Evolutionary conservation across 495 filamentous ascomycete genomes (phyloP).

Genomic region (Lasiosphaeriaceae sp.): DNA sequence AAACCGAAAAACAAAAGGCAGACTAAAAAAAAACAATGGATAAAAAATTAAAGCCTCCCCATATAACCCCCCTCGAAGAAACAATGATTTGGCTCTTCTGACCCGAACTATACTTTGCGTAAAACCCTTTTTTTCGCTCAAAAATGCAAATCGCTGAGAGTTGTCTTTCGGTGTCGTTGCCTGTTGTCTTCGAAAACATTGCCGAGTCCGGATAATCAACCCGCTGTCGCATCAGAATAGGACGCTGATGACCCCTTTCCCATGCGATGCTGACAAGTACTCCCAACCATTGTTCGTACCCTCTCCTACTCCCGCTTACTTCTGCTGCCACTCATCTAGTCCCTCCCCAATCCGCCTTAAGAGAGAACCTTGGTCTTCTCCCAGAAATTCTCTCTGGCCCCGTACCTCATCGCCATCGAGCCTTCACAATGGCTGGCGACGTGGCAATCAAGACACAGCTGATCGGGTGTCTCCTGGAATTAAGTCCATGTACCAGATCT

Average conservation of each 20-base stretch:
- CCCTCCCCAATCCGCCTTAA: too few relatives aligned
- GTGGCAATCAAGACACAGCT: background rate
- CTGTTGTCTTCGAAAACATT: conserved; percentile 1
- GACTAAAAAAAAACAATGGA: background rate
- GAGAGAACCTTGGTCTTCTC: too few relatives aligned
- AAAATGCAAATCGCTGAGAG: conserved; percentile 4
- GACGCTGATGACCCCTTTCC: background rate
- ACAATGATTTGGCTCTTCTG: background rate
- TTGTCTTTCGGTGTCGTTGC: conserved; percentile 1
- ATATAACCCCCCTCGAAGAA: background rate
- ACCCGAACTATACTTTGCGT: background rate
- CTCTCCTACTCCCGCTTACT: too few relatives aligned
- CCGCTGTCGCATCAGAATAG: background rate
- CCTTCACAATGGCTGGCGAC: background rate
- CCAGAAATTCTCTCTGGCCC: too few relatives aligned
- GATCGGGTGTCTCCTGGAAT: conserved; percentile 2
- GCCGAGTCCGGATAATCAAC: conserved; percentile 8
- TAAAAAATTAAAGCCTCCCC: background rate
- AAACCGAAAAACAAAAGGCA: background rate
- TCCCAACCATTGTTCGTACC: too few relatives aligned
- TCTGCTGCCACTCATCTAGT: too few relatives aligned
- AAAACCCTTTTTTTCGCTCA: background rate
- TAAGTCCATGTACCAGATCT: conserved; percentile 28
- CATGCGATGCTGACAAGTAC: too few relatives aligned
- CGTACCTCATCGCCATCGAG: too few relatives aligned